A percentile compares a stretch with the other conserved stretches of the same genome.
Evolutionary conservation across 768 basidiomycete genomes (phyloP).

Genomic region (Inosperma sp.): DNA sequence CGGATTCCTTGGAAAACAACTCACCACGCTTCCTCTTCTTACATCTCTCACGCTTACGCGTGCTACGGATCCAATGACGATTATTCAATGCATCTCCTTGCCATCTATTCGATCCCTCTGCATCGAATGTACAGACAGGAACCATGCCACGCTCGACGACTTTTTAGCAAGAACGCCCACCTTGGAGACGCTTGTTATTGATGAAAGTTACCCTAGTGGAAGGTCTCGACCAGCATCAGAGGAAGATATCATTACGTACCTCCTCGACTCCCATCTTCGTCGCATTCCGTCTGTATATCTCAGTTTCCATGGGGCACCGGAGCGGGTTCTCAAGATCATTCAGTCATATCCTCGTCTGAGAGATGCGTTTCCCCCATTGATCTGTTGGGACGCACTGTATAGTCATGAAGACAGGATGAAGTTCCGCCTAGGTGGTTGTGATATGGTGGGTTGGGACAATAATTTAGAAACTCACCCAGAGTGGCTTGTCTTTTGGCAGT

Average conservation of each 20-base stretch:
- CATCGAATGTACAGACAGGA: neutral
- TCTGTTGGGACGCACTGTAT: too few relatives aligned
- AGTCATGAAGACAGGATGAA: too few relatives aligned
- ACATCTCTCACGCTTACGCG: neutral
- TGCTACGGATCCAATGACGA: neutral
- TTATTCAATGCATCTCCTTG: neutral
- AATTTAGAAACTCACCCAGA: too few relatives aligned
- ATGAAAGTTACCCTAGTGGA: neutral
- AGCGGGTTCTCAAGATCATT: too few relatives aligned
- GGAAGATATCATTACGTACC: neutral
- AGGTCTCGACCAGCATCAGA: neutral
- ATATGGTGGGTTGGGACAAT: too few relatives aligned
- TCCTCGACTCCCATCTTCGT: neutral
- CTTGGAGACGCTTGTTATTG: neutral
- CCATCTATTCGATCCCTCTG: neutral
- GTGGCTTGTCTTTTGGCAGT: too few relatives aligned
- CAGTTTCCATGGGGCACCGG: too few relatives aligned
- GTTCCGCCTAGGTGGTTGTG: too few relatives aligned
- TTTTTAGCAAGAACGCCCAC: neutral
- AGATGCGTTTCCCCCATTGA: too few relatives aligned
- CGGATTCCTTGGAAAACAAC: too few relatives aligned
- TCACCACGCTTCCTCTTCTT: neutral
- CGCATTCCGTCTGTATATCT: neutral
- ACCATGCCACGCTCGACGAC: neutral
- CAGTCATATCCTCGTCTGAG: too few relatives aligned